Conservation (phyloP, 495 filamentous ascomycete species). For the Neurospora terricola region DNA sequence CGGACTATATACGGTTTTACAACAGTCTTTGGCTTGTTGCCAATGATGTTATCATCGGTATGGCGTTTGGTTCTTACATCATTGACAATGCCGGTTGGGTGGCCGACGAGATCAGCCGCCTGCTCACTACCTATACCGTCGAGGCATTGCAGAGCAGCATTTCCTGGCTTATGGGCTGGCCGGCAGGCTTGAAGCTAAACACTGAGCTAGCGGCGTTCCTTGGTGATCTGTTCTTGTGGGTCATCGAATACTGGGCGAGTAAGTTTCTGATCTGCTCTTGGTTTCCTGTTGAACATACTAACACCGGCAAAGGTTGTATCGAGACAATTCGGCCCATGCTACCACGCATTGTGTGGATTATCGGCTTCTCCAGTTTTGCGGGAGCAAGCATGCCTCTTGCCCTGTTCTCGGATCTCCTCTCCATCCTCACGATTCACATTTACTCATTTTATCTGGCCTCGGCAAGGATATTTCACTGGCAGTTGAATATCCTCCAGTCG, state of each 20-base stretch:
- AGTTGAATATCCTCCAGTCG: constrained; percentile 89
- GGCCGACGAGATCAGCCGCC: constrained; percentile 66
- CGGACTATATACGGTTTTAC: constrained; percentile 98
- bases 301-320: constrained; percentile 49
- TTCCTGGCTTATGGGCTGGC: constrained; percentile 91
- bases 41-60: constrained; percentile 98
- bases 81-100: constrained; percentile 89
- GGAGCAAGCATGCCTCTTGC: constrained; percentile 96
- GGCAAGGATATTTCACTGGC: constrained; percentile 96
- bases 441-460: constrained; percentile 97
- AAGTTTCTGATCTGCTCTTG: constrained; percentile 22
- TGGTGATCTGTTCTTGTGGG: constrained; percentile 92
- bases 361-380: constrained; percentile 89
- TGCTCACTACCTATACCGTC: constrained; percentile 76
- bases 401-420: constrained; percentile 88
- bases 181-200: constrained; percentile 96
- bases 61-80: constrained; percentile 91
- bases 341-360: constrained; percentile 80
- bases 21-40: constrained; percentile 98
- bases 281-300: neutral
- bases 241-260: constrained; percentile 95
- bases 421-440: constrained; percentile 87
- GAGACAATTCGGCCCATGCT: constrained; percentile 64
- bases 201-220: constrained; percentile 88
- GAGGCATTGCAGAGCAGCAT: constrained; percentile 85